These are phyloP conservation scores for Vaccinium vitisidaea DNA, from an alignment of 148 eudicot genomes.

Conservation along the genomic window DNA sequence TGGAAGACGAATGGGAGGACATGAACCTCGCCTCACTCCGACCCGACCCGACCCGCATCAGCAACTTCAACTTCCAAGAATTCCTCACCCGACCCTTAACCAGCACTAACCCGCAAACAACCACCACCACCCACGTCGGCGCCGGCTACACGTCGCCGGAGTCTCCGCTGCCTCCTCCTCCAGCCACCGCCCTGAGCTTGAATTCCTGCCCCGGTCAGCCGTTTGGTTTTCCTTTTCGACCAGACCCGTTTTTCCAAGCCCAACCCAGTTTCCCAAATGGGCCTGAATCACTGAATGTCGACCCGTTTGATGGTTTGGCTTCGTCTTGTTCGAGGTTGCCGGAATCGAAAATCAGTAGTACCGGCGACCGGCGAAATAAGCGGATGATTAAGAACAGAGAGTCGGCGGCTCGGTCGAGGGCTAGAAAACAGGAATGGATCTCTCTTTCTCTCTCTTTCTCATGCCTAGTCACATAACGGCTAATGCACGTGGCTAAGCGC, in stretches of 20 bases:
- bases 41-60: constrained; percentile 18
- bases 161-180: constrained; percentile 12
- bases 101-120: constrained; percentile 8
- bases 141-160: constrained; percentile 9
- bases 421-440: constrained; percentile 45
- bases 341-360: constrained; percentile 2
- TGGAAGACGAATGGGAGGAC: constrained; percentile 50
- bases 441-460: neutral
- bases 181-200: constrained; percentile 24
- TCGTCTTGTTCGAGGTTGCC: constrained; percentile 3
- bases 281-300: neutral
- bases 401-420: constrained; percentile 59
- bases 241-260: neutral
- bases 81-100: constrained; percentile 25
- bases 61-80: constrained; percentile 34
- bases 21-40: constrained; percentile 31
- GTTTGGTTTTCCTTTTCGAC: neutral
- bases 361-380: constrained; percentile 33
- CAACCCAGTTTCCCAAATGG: neutral
- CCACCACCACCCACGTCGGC: neutral
- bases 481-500: too few species aligned
- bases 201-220: constrained; percentile 23
- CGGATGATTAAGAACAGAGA: constrained; percentile 60
- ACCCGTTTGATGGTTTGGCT: constrained; percentile 24
- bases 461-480: too few species aligned